phyloP scores from a whole-genome alignment of 108 stramenopile genomes.

The Nitzschia palea region DNA sequence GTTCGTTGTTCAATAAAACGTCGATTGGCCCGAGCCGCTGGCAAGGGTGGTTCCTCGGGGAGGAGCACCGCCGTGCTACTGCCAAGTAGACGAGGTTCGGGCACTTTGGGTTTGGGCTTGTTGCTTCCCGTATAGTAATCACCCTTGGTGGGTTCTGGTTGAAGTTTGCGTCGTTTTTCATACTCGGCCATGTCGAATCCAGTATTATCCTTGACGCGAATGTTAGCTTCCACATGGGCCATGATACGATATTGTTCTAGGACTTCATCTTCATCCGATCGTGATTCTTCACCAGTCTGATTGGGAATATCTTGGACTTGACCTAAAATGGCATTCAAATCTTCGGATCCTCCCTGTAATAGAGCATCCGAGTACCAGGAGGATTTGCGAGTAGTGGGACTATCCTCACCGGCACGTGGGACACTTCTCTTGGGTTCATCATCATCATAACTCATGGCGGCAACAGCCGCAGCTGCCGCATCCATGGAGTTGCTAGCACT shows the following conservation, averaged over 20 bases:
- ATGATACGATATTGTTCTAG: constrained; percentile 49
- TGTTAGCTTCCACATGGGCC: constrained; percentile 45
- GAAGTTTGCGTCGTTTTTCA: constrained; percentile 26
- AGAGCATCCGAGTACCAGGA: constrained; percentile 31
- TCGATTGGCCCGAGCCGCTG: constrained; percentile 1
- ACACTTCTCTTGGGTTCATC: neutral
- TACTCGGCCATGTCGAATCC: constrained; percentile 48
- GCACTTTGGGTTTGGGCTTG: constrained; percentile 28
- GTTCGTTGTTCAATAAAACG: constrained; percentile 12
- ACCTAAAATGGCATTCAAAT: constrained; percentile 10
- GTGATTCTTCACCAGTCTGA: neutral
- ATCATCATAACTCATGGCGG: neutral
- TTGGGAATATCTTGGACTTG: neutral
- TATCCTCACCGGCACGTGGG: neutral
- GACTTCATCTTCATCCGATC: constrained; percentile 33
- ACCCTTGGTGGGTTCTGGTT: constrained; percentile 4
- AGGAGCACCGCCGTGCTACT: neutral
- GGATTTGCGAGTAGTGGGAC: neutral
- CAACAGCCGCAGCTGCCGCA: neutral
- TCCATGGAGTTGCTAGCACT: neutral
- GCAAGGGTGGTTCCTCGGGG: constrained; percentile 29
- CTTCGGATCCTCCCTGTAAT: constrained; percentile 6
- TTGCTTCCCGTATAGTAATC: constrained; percentile 2
- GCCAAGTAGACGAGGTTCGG: constrained; percentile 4
- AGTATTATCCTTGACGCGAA: constrained; percentile 41